These are phyloP conservation scores for Backusella westeae DNA, from an alignment of 192 early-diverging fungal species.

Conservation along the genomic window DNA sequence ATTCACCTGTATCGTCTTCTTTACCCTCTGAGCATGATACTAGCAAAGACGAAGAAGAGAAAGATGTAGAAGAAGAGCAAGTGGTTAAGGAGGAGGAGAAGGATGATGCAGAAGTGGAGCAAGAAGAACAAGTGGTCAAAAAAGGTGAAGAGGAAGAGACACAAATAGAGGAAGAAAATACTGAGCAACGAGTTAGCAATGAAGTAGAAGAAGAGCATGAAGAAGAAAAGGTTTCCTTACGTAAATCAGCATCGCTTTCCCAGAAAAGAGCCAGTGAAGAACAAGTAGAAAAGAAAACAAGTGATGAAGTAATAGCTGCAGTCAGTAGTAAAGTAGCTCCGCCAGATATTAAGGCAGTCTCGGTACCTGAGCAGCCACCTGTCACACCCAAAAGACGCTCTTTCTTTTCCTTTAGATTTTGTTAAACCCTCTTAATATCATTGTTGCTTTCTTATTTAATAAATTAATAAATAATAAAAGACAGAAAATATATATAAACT, in stretches of 20 bases:
- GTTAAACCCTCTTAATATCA: neutral
- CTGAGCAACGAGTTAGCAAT: neutral
- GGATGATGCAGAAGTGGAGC: neutral
- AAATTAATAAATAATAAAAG: neutral
- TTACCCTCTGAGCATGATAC: neutral
- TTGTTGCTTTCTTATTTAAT: neutral
- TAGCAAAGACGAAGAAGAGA: neutral
- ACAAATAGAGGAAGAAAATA: neutral
- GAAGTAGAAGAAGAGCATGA: neutral
- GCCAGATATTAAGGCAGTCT: neutral
- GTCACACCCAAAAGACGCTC: conserved; percentile 8
- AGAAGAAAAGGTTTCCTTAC: neutral
- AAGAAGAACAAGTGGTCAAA: neutral
- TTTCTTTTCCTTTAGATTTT: conserved; percentile 17
- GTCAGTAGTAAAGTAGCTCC: neutral
- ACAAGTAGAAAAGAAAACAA: neutral
- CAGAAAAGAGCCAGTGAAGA: neutral
- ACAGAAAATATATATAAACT: neutral
- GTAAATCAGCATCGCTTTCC: neutral
- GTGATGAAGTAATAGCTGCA: neutral
- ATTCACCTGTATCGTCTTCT: neutral
- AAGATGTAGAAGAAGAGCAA: neutral
- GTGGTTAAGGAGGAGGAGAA: neutral
- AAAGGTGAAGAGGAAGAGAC: neutral
- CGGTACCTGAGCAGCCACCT: neutral